These are phyloP conservation scores for Baorangia bicolor DNA, from an alignment of 768 basidiomycete species.

Conservation along the genomic window DNA sequence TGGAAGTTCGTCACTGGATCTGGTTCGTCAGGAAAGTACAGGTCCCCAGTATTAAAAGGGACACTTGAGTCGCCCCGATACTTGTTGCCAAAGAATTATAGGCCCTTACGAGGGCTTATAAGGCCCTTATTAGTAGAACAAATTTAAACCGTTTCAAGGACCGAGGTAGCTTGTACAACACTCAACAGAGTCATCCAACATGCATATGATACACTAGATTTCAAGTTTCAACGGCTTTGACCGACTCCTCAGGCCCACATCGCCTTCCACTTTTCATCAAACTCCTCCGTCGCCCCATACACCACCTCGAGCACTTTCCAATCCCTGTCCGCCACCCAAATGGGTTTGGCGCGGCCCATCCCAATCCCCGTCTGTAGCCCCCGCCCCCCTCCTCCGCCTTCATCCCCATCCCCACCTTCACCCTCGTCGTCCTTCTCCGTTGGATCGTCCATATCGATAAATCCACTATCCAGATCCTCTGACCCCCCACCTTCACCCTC, in stretches of 20 bases:
- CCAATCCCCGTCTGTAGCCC: neutral
- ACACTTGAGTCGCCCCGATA: no score
- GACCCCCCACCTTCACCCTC: conserved; percentile 5
- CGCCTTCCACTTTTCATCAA: conserved; percentile 56
- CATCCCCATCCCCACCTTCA: conserved; percentile 21
- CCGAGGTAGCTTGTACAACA: neutral
- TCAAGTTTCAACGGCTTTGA: neutral
- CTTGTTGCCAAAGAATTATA: no score
- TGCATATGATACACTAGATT: neutral
- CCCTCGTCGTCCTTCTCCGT: conserved; percentile 24
- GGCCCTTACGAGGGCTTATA: no score
- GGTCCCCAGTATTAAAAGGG: no score
- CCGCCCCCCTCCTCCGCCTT: conserved; percentile 18
- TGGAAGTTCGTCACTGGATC: no score
- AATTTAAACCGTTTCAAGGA: no score
- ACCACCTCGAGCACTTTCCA: conserved; percentile 58
- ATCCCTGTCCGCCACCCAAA: conserved; percentile 43
- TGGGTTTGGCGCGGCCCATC: conserved; percentile 28
- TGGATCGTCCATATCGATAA: conserved; percentile 27
- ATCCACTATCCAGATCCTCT: conserved; percentile 35
- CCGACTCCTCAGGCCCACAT: conserved; percentile 53
- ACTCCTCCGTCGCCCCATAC: conserved; percentile 43
- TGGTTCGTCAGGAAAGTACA: no score
- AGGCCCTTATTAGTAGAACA: no score
- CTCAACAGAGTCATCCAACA: neutral